Evolutionary conservation across 2,329 filamentous ascomycete genomes (phyloP), one percentile per base, ranked within the genome.

Genomic region (Verticillium alfalfae): DNA sequence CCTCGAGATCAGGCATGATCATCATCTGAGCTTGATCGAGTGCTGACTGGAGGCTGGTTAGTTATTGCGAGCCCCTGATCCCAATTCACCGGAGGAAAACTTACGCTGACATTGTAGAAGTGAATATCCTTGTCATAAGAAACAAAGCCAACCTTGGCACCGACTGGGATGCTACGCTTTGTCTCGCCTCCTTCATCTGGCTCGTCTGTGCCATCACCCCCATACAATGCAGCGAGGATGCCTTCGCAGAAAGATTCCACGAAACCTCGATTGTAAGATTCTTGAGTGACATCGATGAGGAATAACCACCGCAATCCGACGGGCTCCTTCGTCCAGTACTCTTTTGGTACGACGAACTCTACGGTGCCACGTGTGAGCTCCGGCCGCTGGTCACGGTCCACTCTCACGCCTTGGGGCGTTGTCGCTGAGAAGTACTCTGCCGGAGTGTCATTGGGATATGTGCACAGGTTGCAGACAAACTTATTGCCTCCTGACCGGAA

Each of bases 381-480:
- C 0, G 94, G 93, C 59, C 95, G 85, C 72, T 96, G 90, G 71
- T 93, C 85, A 57, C 95, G 87, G 75, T 99, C 95, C 58, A 96
- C 87, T 62, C 95, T 88, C 52, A 92, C 86, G 18, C 95, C 95
- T 61, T 92, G 88, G 5, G 92, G 92, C 69, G 92, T 94, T 34
- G 92, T 92, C 18, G 95, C 93, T 60, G 92, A 90, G 74, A 96
- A 99, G 76, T 99, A 99, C 72, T 97, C 94, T 1, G 91, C 78
- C 0, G 92, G 81, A 0, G 96, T 96, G 71, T 99, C 95, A 73
- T 98, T 99, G 58, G 95, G 93, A 73, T 98, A 96, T 26, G 91
- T 95, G 79, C 95, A 99, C 78, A 99, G 91, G 72, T 99, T 99
- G 80, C 95, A 99, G 59, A 97, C 92, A 73, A 97, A 96, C 73